A percentile compares a stretch with the other conserved stretches of the same genome.
These are phyloP conservation scores for Lepiota brunneoincarnata DNA, from an alignment of 768 basidiomycete species.

Conservation along the genomic window DNA sequence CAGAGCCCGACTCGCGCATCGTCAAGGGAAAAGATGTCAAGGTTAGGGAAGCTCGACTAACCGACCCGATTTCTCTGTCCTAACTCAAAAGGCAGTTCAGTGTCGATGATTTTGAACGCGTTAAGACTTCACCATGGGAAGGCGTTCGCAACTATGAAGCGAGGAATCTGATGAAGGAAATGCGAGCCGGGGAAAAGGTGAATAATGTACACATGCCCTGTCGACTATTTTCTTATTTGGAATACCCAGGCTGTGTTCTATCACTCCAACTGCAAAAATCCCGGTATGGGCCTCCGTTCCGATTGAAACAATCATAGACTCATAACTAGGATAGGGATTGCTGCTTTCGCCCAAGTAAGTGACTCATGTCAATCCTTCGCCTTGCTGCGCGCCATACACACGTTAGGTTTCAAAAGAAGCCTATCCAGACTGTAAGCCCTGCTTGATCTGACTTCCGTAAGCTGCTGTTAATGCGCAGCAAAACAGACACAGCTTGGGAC, in stretches of 20 bases:
- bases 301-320: background rate
- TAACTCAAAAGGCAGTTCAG: slow-evolving; percentile 58
- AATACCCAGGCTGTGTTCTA: slow-evolving; percentile 71
- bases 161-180: slow-evolving; percentile 79
- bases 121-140: slow-evolving; percentile 76
- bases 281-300: slow-evolving; percentile 47
- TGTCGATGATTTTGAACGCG: slow-evolving; percentile 79
- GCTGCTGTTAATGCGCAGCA: slow-evolving; percentile 5
- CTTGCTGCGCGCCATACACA: slow-evolving; percentile 9
- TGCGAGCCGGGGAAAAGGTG: slow-evolving; percentile 75
- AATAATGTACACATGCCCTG: slow-evolving; percentile 7
- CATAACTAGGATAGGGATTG: slow-evolving; percentile 51
- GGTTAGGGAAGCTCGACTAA: slow-evolving; percentile 29
- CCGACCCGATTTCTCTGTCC: background rate
- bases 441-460: background rate
- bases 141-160: slow-evolving; percentile 87
- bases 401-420: slow-evolving; percentile 74
- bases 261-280: slow-evolving; percentile 82
- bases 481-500: slow-evolving; percentile 87
- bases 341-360: slow-evolving; percentile 75
- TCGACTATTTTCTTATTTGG: background rate
- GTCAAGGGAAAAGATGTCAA: slow-evolving; percentile 89
- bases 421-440: slow-evolving; percentile 81
- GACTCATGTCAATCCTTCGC: background rate
- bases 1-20: slow-evolving; percentile 80